Base-by-base conservation (phyloP, 202 grass and related monocot species). In the Dendrocalamus latiflorus region DNA sequence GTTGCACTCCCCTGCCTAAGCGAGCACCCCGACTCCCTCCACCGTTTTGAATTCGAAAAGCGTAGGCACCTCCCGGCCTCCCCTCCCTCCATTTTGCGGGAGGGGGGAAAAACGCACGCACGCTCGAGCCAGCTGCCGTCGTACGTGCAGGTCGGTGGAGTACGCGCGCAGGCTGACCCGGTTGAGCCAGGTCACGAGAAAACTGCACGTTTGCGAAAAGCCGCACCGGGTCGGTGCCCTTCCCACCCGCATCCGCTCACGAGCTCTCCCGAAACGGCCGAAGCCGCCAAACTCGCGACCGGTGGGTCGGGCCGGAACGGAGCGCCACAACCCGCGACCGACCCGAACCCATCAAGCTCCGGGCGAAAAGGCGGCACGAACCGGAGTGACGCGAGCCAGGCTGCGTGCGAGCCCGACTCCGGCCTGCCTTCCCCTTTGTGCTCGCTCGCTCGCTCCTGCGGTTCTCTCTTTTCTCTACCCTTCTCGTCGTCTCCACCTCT, bases 21-120 rank as follows among this genome's bases (percentile, higher is more conserved):
- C 50, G 6, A 2, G 17, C 50, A 13, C 5, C 38, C 65, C 24
- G 37, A 43, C 75, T 75, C 82, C 65, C 87, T 82, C 72, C 87
- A 67, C 72, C 39, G 30, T 81, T 82, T 89, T 89, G 87, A 89
- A 89, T 89, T 89, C 86, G 88, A 89, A 89, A 85, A 72, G 16
- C 1, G 78, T 78, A 59, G 2, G 2, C 78, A 11, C 38, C 70
- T 21, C 68, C 48, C 43, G 74, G 60, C 65, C 47, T 77, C 47
- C 38, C 4, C 5, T 6, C 9, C 64, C 73, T 38, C 61, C 71
- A 45, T 33, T 44, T 60, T 9, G 48, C 72, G 34, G 5, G 30
- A 0, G 0, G 30, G 78, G 78, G 71, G 0, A 18, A 49, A 16
- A 38, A 37, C 36, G 70, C 71, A 42, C 38, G 74, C 54, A 1